Evolutionary conservation across 1,284 basidiomycete species (phyloP), one percentile per base, ranked within the genome.

Genomic region (Ganoderma lingzhi): DNA sequence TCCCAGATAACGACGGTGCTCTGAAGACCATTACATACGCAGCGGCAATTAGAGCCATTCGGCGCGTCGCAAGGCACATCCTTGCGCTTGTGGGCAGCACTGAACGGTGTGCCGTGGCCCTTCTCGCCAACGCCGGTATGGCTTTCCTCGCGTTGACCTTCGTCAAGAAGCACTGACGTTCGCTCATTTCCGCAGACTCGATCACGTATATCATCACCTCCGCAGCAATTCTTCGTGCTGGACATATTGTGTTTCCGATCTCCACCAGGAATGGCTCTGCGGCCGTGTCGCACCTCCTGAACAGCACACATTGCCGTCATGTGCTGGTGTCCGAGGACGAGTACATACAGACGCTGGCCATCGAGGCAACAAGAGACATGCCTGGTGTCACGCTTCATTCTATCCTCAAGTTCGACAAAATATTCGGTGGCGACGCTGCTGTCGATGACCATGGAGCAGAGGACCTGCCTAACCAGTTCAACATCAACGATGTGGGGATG

Each of bases 201-300:
- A 75, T 80, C 69, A 78, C 80, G 0, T 81, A 77, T 35, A 73
- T 73, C 60, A 71, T 76, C n/a, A 72, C 73, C 23, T 65, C 76
- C 28, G 64, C 77, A 17, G 80, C 79, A 6, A 74, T 80, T 28
- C 35, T 80, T 14, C 73, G 79, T 14, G 77, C 81, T 0, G 81
- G 80, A 17, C 77, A 75, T 62, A 70, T 74, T 0, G 70, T 74
- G n/a, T 75, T 77, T 62, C 70, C 72, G 1, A 71, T 77, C 44
- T 77, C 76, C 14, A 62, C 69, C 1, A 68, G 75, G 8, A 76
- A 76, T 44, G 64, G 60, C 5, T 62, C 72, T 3, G 68, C 66
- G 2, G 76, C 67, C 35, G 68, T 77, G 2, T 72, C 70, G 15
- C 67, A 77, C 58, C 69, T 76, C n/a, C 51, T 76, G 32, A 44